phyloP scores from a whole-genome alignment of 2,329 filamentous ascomycete species.

The Mycocentrospora acerina region DNA sequence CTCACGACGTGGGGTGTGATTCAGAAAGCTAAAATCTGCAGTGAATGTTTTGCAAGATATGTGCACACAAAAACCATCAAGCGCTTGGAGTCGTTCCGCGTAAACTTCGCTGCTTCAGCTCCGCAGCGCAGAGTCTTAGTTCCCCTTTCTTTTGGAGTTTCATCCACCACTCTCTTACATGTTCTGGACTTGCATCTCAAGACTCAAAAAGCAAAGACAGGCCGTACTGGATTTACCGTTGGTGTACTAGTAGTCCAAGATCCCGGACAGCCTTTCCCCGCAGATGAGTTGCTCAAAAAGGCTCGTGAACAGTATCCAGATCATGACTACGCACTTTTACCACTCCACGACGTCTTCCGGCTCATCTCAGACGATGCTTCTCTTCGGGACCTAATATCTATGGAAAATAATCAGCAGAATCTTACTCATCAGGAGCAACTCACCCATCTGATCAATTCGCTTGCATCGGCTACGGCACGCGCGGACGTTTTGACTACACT shows the following conservation, averaged over 20 bases:
- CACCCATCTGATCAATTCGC: conserved; percentile 58
- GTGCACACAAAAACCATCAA: conserved; percentile 77
- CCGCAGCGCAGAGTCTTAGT: conserved; percentile 64
- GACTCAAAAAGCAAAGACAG: conserved; percentile 64
- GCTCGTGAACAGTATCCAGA: conserved; percentile 64
- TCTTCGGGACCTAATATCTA: conserved; percentile 21
- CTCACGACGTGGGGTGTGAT: conserved; percentile 1
- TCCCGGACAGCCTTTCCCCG: conserved; percentile 15
- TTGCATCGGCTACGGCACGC: conserved; percentile 73
- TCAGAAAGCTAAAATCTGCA: conserved; percentile 38
- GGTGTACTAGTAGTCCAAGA: conserved; percentile 54
- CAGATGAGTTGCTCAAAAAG: conserved; percentile 19
- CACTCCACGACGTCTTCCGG: conserved; percentile 60
- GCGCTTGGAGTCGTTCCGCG: conserved; percentile 68
- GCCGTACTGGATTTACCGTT: conserved; percentile 68
- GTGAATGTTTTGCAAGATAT: conserved; percentile 76
- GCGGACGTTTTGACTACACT: conserved; percentile 73
- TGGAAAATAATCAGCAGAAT: neutral
- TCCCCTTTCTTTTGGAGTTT: conserved; percentile 80
- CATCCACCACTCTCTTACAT: conserved; percentile 75
- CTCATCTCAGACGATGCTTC: conserved; percentile 21
- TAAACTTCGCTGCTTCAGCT: conserved; percentile 49
- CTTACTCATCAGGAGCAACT: conserved; percentile 32
- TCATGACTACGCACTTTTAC: conserved; percentile 63
- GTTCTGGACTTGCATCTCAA: conserved; percentile 70